Percentiles rank a stretch among this genome's conserved stretches.
Conservation (phyloP, 768 basidiomycete genomes). For the Imleria badia region DNA sequence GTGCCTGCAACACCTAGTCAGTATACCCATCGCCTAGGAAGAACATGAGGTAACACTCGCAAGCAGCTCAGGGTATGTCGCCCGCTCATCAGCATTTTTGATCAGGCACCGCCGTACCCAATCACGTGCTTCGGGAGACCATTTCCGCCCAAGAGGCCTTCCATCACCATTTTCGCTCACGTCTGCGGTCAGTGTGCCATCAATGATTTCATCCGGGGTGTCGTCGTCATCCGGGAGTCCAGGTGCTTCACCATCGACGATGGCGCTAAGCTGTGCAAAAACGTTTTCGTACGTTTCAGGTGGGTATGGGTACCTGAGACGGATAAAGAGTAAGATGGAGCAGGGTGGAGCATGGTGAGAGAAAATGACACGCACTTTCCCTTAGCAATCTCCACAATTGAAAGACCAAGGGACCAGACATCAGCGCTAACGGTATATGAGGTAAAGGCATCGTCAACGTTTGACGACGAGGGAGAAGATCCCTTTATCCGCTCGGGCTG, state of each 20-base stretch:
- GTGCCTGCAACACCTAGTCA: conserved; percentile 44
- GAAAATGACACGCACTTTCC: conserved; percentile 43
- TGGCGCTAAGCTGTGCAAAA: conserved; percentile 95
- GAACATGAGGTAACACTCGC: conserved; percentile 38
- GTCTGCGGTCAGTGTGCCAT: conserved; percentile 8
- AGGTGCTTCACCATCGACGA: conserved; percentile 93
- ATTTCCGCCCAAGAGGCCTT: conserved; percentile 17
- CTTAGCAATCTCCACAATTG: conserved; percentile 89
- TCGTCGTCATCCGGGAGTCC: conserved; percentile 65
- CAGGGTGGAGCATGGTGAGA: background rate
- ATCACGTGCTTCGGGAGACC: conserved; percentile 59
- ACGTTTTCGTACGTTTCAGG: conserved; percentile 97
- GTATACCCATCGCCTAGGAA: background rate
- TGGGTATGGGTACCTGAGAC: conserved; percentile 80
- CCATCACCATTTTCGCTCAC: conserved; percentile 15
- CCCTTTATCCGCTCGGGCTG: conserved; percentile 97
- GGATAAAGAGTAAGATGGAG: conserved; percentile 1
- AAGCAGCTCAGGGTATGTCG: conserved; percentile 81
- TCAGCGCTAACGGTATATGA: conserved; percentile 96
- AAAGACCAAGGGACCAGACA: conserved; percentile 95
- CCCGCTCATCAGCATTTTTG: conserved; percentile 76
- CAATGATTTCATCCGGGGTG: conserved; percentile 8
- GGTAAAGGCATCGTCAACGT: conserved; percentile 32
- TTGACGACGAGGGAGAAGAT: conserved; percentile 54
- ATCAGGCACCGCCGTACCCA: conserved; percentile 81